Percentiles rank a stretch among this genome's conserved stretches.
phyloP scores from a whole-genome alignment of 805 yeast species.

The Saturnispora bothae region DNA sequence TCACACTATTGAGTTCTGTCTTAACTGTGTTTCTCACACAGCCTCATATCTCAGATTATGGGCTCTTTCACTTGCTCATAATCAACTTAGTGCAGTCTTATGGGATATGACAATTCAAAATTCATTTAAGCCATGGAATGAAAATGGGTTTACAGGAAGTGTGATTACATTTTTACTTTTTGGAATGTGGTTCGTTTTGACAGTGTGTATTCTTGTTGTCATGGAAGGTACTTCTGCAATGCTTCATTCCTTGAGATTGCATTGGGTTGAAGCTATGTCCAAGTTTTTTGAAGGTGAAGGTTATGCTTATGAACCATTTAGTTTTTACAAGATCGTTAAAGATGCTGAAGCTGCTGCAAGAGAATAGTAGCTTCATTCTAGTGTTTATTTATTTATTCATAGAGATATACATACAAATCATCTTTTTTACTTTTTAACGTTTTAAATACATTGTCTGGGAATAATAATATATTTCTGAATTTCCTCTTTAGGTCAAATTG shows the following conservation, averaged over 20 bases:
- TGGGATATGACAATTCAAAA: conserved; percentile 92
- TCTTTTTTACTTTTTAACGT: too few species aligned
- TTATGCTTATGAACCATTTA: conserved; percentile 69
- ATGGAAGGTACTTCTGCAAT: conserved; percentile 99
- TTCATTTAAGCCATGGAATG: conserved; percentile 54
- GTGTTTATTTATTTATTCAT: too few species aligned
- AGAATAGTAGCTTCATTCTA: neutral
- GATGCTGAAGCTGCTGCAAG: neutral
- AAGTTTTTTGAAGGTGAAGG: conserved; percentile 98
- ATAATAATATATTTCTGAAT: too few species aligned
- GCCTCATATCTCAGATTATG: conserved; percentile 93
- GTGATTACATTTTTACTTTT: conserved; percentile 68
- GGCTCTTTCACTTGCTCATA: conserved; percentile 96
- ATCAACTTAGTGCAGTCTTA: conserved; percentile 86
- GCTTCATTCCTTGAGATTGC: conserved; percentile 96
- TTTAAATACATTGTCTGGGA: too few species aligned
- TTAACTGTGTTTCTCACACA: conserved; percentile 96
- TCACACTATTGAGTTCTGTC: conserved; percentile 94
- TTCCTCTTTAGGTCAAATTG: neutral
- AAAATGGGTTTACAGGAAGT: conserved; percentile 45
- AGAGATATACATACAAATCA: too few species aligned
- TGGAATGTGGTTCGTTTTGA: conserved; percentile 89
- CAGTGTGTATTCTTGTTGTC: conserved; percentile 81
- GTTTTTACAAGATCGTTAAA: neutral
- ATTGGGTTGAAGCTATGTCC: conserved; percentile 99